These are phyloP conservation scores for Quercus alba DNA, from an alignment of 306 rosid species.

Conservation along the genomic window DNA sequence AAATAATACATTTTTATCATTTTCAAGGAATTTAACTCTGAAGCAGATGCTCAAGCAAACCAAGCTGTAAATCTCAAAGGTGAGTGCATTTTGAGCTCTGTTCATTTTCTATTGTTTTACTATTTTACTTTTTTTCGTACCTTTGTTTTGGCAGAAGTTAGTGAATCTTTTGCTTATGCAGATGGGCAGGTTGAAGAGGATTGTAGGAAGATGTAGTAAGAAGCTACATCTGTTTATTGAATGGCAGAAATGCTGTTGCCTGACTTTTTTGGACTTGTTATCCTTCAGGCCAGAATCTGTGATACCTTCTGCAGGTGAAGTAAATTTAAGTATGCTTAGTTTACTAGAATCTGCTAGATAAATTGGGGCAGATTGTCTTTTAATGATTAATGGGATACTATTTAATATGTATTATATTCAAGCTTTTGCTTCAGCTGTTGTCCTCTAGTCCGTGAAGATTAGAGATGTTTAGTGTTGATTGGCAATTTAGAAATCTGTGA, in stretches of 20 bases:
- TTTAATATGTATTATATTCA: background rate
- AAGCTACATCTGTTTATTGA: background rate
- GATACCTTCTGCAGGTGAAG: background rate
- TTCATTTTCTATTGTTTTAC: background rate
- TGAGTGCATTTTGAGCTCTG: slow-evolving; percentile 26
- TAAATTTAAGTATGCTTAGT: too few relatives aligned
- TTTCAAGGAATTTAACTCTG: slow-evolving; percentile 63
- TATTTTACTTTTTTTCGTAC: background rate
- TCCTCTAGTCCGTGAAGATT: too few relatives aligned
- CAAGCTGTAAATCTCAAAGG: slow-evolving; percentile 55
- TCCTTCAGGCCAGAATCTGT: background rate
- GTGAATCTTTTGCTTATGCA: slow-evolving; percentile 32
- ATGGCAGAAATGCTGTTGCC: background rate
- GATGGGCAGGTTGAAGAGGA: slow-evolving; percentile 78
- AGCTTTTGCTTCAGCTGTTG: background rate
- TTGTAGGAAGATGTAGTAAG: slow-evolving; percentile 13
- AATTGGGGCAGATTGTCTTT: background rate
- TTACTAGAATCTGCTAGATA: too few relatives aligned
- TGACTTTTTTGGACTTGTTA: background rate
- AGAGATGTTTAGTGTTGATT: background rate
- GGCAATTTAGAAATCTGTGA: background rate
- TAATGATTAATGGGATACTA: background rate
- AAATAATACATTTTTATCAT: slow-evolving; percentile 7
- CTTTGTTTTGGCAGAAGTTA: slow-evolving; percentile 2
- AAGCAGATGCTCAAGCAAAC: slow-evolving; percentile 84